Base-by-base conservation (phyloP, 768 basidiomycete species). In the Gautieria morchelliformis region DNA sequence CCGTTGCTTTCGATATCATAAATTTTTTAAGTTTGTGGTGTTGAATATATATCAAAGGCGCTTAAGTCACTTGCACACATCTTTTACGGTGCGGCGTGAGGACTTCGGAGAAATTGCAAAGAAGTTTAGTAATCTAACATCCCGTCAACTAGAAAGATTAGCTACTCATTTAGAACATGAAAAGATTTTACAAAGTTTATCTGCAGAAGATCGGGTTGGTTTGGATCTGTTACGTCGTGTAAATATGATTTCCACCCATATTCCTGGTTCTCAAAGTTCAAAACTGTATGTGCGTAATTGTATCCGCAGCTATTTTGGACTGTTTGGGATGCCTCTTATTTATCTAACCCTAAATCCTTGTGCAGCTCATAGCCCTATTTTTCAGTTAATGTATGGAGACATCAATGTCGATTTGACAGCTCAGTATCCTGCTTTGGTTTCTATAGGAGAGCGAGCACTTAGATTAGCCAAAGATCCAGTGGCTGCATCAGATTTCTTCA, bases 341-440 rank as follows among this genome's bases (percentile, higher is more conserved):
- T 79, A 67, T 58, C 53, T 79, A 1, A 79, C 76, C 0, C 68
- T 76, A 4, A 78, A 78, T 64, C 76, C 76, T 20, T 68, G 70
- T 17, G 74, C 75, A 56, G 62, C 74, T 0, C 68, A 74, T 37
- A 75, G 72, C 61, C 75, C 75, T 1, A 1, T 78, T 3, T 67
- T 79, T 1, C 68, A 70, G 35, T 68, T 77, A 49, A 48, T 78
- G 0, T 65, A 67, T 0, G 75, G 76, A 0, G 67, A 75, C 0
- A 70, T 74, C 7, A 66, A 75, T 56, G 45, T 75, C 7, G 71
- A 75, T 49, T 17, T 49, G 24, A 8, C 40, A 55, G 68, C n/a
- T 11, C 39, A 73, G 0, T 10, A 66, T 0, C 53, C 62, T 0
- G 62, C 65, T 0, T 46, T 76, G 0, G 60, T 71, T 0, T 68